Percentiles rank a stretch among this genome's conserved stretches.
These are phyloP conservation scores for Penicillium ochrochloron DNA, from an alignment of 495 filamentous ascomycete species.

Conservation along the genomic window DNA sequence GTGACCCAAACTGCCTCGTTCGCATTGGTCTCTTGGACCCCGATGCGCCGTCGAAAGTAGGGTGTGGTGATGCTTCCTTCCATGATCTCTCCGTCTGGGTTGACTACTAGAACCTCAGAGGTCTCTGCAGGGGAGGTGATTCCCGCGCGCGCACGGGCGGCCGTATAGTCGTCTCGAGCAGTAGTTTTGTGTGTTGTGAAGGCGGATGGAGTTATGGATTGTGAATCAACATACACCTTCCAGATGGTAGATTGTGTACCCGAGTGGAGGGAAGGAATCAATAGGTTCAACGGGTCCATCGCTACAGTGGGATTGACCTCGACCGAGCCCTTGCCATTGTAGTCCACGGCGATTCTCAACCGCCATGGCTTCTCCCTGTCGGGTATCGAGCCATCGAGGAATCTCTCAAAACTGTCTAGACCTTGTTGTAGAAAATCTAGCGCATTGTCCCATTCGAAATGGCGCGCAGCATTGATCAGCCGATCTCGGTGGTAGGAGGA, in stretches of 20 bases:
- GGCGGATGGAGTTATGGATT: constrained; percentile 55
- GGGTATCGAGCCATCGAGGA: constrained; percentile 43
- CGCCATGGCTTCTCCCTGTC: constrained; percentile 47
- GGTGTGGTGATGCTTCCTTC: constrained; percentile 83
- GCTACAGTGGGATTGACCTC: constrained; percentile 54
- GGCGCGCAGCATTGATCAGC: constrained; percentile 71
- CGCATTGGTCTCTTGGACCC: not conserved
- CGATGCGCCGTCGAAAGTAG: constrained; percentile 67
- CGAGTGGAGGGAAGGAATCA: constrained; percentile 44
- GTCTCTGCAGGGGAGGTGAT: constrained; percentile 56
- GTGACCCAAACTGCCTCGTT: constrained; percentile 41
- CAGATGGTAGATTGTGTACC: constrained; percentile 30
- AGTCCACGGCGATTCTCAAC: constrained; percentile 59
- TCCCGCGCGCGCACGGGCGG: constrained; percentile 60
- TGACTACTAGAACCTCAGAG: constrained; percentile 77
- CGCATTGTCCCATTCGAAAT: constrained; percentile 64
- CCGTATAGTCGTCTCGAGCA: constrained; percentile 64
- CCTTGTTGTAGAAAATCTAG: constrained; percentile 39
- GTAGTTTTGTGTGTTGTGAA: constrained; percentile 82
- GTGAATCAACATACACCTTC: constrained; percentile 61
- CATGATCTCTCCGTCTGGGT: constrained; percentile 71
- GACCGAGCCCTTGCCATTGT: constrained; percentile 51
- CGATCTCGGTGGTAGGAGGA: constrained; percentile 80
- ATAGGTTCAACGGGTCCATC: constrained; percentile 57
- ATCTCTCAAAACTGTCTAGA: constrained; percentile 27